Percentiles rank a stretch among this genome's conserved stretches.
Conservation (phyloP, 2,329 filamentous ascomycete genomes). For the Ophiostoma sp. region DNA sequence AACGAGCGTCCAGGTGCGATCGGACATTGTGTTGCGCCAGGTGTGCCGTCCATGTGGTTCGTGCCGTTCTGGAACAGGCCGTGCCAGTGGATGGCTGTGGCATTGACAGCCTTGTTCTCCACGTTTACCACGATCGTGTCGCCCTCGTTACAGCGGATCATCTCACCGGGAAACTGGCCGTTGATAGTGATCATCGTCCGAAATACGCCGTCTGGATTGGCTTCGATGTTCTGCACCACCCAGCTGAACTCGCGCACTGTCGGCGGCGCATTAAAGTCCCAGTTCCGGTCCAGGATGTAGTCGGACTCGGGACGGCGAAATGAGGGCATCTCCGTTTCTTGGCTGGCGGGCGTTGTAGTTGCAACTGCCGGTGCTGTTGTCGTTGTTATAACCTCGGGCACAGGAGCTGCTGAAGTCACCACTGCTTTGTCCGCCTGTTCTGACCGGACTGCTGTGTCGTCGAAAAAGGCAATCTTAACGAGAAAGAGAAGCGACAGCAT, state of each 20-base stretch:
- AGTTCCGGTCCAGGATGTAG: slow-evolving; percentile 58
- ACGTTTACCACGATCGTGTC: slow-evolving; percentile 69
- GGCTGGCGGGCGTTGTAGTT: neutral
- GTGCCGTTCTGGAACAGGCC: slow-evolving; percentile 75
- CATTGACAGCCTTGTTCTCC: slow-evolving; percentile 62
- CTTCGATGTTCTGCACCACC: slow-evolving; percentile 58
- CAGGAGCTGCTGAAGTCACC: neutral
- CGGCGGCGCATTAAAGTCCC: slow-evolving; percentile 54
- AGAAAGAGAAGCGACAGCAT: slow-evolving; percentile 26
- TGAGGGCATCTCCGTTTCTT: slow-evolving; percentile 38
- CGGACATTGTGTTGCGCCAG: slow-evolving; percentile 60
- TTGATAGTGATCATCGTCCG: slow-evolving; percentile 70
- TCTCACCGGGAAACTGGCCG: slow-evolving; percentile 70
- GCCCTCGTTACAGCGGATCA: slow-evolving; percentile 71
- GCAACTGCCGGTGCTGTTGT: neutral
- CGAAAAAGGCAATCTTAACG: slow-evolving; percentile 29
- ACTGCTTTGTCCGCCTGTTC: neutral
- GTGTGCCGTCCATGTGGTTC: slow-evolving; percentile 67
- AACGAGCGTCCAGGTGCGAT: slow-evolving; percentile 59
- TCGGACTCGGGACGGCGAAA: slow-evolving; percentile 42
- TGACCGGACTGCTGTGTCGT: neutral
- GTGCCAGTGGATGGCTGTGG: slow-evolving; percentile 67
- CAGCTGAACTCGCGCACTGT: slow-evolving; percentile 60
- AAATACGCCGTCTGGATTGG: slow-evolving; percentile 69
- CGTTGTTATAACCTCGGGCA: neutral